These are phyloP conservation scores for Fraxinus floribunda DNA, from an alignment of 305 asterid species.

Conservation along the genomic window DNA sequence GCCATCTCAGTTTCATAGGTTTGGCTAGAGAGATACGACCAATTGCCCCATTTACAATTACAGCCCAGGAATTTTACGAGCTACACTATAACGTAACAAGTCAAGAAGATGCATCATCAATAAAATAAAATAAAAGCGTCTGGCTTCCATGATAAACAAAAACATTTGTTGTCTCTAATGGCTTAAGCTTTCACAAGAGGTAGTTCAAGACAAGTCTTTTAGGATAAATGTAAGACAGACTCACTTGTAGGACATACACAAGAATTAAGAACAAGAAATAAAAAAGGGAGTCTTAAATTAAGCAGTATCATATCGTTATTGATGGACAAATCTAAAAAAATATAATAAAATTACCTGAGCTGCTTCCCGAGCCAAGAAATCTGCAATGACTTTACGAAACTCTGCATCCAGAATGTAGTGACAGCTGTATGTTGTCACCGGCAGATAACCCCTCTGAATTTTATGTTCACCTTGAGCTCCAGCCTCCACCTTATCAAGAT, in stretches of 20 bases:
- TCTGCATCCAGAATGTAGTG: conserved; percentile 72
- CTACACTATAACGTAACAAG: not conserved
- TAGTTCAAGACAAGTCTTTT: not conserved
- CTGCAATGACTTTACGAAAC: conserved; percentile 59
- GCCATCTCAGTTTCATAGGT: not conserved
- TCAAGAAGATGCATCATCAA: not conserved
- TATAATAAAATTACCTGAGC: conserved; percentile 58
- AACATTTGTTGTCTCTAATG: not conserved
- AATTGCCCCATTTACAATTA: not conserved
- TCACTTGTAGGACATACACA: not conserved
- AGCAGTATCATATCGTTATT: not conserved
- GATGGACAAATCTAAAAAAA: not conserved
- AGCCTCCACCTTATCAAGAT: conserved; percentile 85
- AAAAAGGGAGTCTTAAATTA: not conserved
- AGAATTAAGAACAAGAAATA: not conserved
- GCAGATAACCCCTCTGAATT: conserved; percentile 92
- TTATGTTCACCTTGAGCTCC: conserved; percentile 99
- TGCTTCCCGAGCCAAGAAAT: conserved; percentile 77
- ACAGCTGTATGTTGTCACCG: conserved; percentile 71
- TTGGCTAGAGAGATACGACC: not conserved
- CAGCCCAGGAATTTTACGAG: not conserved
- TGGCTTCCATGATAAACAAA: not conserved
- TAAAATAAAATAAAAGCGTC: not conserved
- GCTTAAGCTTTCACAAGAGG: not conserved
- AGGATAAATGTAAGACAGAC: not conserved